phyloP scores from a whole-genome alignment of 768 basidiomycete genomes.

The Pisolithus albus region DNA sequence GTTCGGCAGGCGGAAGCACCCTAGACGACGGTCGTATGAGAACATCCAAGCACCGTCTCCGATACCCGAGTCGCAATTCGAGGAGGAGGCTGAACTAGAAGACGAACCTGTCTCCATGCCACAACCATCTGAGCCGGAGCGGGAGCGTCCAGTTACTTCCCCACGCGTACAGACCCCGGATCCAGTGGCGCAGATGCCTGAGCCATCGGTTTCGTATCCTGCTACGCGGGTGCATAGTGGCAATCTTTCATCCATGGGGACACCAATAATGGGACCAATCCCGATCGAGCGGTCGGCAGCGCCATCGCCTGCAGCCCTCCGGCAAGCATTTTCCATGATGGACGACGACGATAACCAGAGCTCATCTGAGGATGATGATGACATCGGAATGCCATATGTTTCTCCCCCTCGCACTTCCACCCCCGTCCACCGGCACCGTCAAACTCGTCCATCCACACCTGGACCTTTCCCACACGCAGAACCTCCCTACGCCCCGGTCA shows the following conservation, averaged over 20 bases:
- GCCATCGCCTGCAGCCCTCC: conserved; percentile 1
- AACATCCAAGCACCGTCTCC: conserved; percentile 6
- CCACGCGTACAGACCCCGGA: background rate
- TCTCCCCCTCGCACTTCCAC: background rate
- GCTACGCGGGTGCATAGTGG: background rate
- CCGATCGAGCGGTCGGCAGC: conserved; percentile 6
- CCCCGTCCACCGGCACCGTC: background rate
- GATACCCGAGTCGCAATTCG: background rate
- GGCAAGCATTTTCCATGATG: conserved; percentile 14
- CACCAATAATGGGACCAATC: background rate
- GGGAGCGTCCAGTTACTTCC: background rate
- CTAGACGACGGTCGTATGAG: background rate
- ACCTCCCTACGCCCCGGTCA: conserved; percentile 19
- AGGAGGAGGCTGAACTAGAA: background rate
- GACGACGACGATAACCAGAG: conserved; percentile 25
- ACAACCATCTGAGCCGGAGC: background rate
- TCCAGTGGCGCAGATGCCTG: background rate
- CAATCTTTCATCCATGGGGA: background rate
- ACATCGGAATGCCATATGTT: conserved; percentile 2
- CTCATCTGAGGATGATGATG: conserved; percentile 39
- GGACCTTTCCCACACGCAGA: conserved; percentile 16
- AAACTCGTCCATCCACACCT: background rate
- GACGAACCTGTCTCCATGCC: background rate
- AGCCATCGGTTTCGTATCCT: background rate
- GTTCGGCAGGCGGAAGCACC: conserved; percentile 9